Conservation (phyloP, 345 rosid genomes). For the Clarkia xantiana region DNA sequence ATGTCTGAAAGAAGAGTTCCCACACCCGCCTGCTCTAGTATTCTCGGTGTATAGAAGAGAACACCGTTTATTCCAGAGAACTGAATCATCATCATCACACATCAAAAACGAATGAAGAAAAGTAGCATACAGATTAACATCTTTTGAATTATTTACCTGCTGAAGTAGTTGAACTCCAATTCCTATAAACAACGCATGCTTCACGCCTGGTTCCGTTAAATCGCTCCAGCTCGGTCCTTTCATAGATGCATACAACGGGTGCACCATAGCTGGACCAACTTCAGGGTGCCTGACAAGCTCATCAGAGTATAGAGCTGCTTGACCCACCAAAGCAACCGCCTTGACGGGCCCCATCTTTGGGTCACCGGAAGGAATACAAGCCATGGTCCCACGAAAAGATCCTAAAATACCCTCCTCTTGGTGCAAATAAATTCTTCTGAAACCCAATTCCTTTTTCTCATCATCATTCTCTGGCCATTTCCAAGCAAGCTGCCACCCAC, state of each 20-base stretch:
- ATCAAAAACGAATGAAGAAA: neutral
- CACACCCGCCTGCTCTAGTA: conserved; percentile 90
- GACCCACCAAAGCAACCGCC: conserved; percentile 91
- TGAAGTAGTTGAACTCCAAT: conserved; percentile 89
- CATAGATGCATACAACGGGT: conserved; percentile 53
- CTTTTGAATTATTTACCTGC: conserved; percentile 54
- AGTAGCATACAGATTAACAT: neutral
- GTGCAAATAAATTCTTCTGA: conserved; percentile 72
- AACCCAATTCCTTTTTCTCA: conserved; percentile 73
- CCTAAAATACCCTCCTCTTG: conserved; percentile 53
- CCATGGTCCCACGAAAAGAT: conserved; percentile 55
- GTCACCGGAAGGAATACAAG: conserved; percentile 49
- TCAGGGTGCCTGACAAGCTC: conserved; percentile 45
- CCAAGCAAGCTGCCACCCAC: conserved; percentile 99
- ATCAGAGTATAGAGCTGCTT: conserved; percentile 63
- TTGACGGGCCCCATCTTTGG: conserved; percentile 44
- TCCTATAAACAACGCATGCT: conserved; percentile 84
- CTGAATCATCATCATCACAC: conserved; percentile 22
- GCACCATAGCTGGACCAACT: conserved; percentile 83
- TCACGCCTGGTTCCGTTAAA: conserved; percentile 86
- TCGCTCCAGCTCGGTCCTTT: conserved; percentile 61
- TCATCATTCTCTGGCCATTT: conserved; percentile 73
- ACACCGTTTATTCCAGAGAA: conserved; percentile 96
- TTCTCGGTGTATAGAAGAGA: conserved; percentile 94
- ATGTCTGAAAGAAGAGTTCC: conserved; percentile 72